Evolutionary conservation across 345 rosid species (phyloP), one percentile per base, ranked within the genome.

Genomic region (Kandelia obovata): DNA sequence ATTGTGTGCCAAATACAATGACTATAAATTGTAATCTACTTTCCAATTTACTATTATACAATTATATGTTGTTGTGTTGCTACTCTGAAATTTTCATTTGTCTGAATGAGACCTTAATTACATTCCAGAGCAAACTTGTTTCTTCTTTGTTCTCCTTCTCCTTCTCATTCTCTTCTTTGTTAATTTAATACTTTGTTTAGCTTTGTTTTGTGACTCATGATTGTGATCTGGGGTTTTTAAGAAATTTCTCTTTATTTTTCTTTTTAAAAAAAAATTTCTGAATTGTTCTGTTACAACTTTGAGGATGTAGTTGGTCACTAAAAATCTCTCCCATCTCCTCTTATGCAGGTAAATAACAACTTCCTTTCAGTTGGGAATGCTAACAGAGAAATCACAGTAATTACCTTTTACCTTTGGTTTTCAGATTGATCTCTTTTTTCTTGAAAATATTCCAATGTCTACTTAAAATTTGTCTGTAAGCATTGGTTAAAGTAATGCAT

Each of bases 321-420:
- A 46, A 66, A 53, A 30, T 78, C 61, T 39, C 47, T 35, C 62
- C 56, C 60, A 17, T 64, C 27, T 78, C 71, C 59, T 57, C 43
- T 73, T 64, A 47, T 72, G 83, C 87, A 95, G 99, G 97, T 92
- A 73, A 95, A 95, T 82, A 95, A 95, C 83, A 89, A 95, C 84
- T 87, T 91, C 73, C 92, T 92, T 71, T 95, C 96, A 56, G 96
- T 81, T 67, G 97, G 99, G 64, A 92, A 92, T 79, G 87, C 86
- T 65, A 89, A 89, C 85, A 95, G 81, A 82, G 97, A 92, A 80
- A 83, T 95, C 79, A 85, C 89, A 67, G 99, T 95, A 88, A 82
- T 49, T 69, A 46, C 75, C 57, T 47, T 53, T 51, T 66, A 60
- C 76, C 72, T 75, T 81, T 55, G 27, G 70, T 62, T 47, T 25